phyloP scores from a whole-genome alignment of 345 rosid genomes.

The Citrus reticulata region DNA sequence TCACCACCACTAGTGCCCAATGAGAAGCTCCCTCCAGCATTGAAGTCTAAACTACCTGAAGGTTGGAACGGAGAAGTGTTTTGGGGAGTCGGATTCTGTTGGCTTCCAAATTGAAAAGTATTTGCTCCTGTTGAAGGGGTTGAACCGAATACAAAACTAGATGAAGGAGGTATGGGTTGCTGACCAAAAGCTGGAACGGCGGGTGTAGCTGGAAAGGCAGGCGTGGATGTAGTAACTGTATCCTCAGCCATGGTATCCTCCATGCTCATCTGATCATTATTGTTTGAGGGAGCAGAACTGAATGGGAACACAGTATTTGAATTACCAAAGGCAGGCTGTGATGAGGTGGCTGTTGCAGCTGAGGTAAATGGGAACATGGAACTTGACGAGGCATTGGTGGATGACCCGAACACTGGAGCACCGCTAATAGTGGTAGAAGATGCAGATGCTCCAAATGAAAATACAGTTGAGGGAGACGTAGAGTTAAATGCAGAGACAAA shows the following conservation, averaged over 20 bases:
- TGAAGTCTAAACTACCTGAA: constrained; percentile 57
- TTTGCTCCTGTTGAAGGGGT: constrained; percentile 37
- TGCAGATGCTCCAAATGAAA: constrained; percentile 48
- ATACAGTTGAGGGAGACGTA: constrained; percentile 38
- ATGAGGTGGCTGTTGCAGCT: constrained; percentile 36
- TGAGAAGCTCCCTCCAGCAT: constrained; percentile 77
- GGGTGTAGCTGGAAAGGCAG: constrained; percentile 37
- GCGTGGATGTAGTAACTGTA: constrained; percentile 51
- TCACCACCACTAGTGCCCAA: constrained; percentile 72
- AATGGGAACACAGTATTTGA: constrained; percentile 40
- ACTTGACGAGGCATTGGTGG: constrained; percentile 39
- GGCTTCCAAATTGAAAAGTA: constrained; percentile 71
- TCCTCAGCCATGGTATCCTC: constrained; percentile 99
- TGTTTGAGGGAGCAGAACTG: constrained; percentile 42
- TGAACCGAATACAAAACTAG: constrained; percentile 38
- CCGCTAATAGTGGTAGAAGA: constrained; percentile 33
- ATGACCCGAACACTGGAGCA: constrained; percentile 49
- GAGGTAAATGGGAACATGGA: constrained; percentile 51
- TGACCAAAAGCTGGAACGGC: constrained; percentile 48
- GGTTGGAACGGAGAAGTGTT: constrained; percentile 59
- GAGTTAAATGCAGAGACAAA: constrained; percentile 41
- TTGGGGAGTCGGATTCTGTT: constrained; percentile 40
- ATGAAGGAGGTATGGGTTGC: constrained; percentile 32
- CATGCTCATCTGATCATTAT: constrained; percentile 73
- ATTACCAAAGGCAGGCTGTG: constrained; percentile 50